Evolutionary conservation across 768 basidiomycete genomes (phyloP), one percentile per base, ranked within the genome.

Genomic region (Boletus pseudo-olivaceus): DNA sequence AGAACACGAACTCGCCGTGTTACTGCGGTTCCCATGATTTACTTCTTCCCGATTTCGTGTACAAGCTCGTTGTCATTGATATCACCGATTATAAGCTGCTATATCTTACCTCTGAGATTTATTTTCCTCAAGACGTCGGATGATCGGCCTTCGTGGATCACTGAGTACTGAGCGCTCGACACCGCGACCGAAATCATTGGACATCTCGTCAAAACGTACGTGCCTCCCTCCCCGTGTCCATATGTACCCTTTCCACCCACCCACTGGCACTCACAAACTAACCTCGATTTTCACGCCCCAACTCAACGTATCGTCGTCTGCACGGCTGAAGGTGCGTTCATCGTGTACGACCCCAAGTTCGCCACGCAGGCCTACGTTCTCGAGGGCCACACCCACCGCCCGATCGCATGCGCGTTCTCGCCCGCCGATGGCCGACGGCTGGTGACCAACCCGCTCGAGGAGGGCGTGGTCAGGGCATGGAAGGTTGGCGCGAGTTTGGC

Each of bases 291-390:
- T 67, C 90, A 98, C 63, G 85, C 84, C 74, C 74, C 79, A 3
- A 85, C 82, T 1, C 97, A 99, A 67, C 85, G 91, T 14, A 81
- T 98, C 5, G 92, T 90, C 34, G 79, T 64, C 63, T 34, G 51
- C 33, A 96, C 95, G 0, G 84, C 82, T 52, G 97, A 99, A 72
- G 97, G 96, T 1, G 93, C 94, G 0, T 84, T 94, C 49, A 80
- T 93, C 54, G 93, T 97, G 87, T 98, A 97, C 66, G 97, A 98
- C 67, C 79, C 98, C 49, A 97, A 98, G 72, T 93, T 93, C 0
- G 95, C 94, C 0, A 98, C 90, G 1, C 83, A 97, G 11, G 76
- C 98, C 14, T 99, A 98, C 11, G 8, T 12, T 7, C 34, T 41
- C 32, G n/a, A n/a, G n/a, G n/a, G n/a, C n/a, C n/a, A n/a, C n/a